phyloP scores from a whole-genome alignment of 2,329 filamentous ascomycete species.

The Neonectria sp. region DNA sequence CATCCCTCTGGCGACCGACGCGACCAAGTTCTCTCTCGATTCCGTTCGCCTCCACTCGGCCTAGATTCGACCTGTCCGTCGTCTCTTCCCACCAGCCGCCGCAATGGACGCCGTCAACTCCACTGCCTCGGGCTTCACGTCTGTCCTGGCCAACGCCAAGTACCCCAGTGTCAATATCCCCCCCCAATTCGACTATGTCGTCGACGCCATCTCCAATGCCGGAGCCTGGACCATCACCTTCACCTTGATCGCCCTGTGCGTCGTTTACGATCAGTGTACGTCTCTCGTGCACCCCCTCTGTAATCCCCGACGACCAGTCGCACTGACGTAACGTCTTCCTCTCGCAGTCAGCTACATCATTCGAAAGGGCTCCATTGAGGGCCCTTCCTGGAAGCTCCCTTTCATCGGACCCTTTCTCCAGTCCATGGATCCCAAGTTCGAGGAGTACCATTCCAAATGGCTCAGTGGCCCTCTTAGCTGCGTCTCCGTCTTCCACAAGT shows the following conservation, averaged over 20 bases:
- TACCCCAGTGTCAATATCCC: constrained; percentile 65
- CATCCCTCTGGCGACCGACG: constrained; percentile 7
- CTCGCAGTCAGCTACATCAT: constrained; percentile 79
- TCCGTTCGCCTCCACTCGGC: constrained; percentile 6
- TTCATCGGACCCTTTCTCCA: constrained; percentile 97
- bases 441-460: constrained; percentile 95
- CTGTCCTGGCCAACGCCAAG: constrained; percentile 76
- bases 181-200: constrained; percentile 68
- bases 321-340: constrained; percentile 38
- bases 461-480: constrained; percentile 91
- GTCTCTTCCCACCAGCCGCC: constrained; percentile 24
- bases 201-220: constrained; percentile 70
- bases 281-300: constrained; percentile 37
- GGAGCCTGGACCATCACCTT: constrained; percentile 75
- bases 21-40: constrained; percentile 6
- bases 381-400: constrained; percentile 82
- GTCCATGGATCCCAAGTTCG: constrained; percentile 92
- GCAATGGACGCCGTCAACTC: constrained; percentile 72
- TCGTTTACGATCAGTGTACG: constrained; percentile 93
- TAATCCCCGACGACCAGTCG: neutral
- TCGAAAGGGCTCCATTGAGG: constrained; percentile 82
- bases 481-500: constrained; percentile 99
- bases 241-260: constrained; percentile 78
- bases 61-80: constrained; percentile 21
- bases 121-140: constrained; percentile 78